phyloP scores from a whole-genome alignment of 2,329 filamentous ascomycete genomes.

The Dothistroma septosporum region DNA sequence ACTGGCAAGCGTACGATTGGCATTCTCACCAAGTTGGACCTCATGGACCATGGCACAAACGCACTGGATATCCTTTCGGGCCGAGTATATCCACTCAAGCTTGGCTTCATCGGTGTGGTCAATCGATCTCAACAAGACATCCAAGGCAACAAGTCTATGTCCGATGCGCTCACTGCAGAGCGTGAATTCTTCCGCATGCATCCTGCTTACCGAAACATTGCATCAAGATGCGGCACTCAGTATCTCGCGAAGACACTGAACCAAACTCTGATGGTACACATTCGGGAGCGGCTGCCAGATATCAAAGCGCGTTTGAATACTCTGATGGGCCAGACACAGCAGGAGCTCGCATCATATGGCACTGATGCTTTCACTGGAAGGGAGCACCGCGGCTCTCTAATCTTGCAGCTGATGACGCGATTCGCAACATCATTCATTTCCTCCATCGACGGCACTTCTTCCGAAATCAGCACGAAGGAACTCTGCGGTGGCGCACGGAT shows the following conservation, averaged over 20 bases:
- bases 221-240: slow-evolving; percentile 85
- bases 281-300: slow-evolving; percentile 89
- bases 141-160: slow-evolving; percentile 88
- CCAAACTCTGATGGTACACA: slow-evolving; percentile 91
- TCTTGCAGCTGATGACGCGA: slow-evolving; percentile 94
- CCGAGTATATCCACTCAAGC: slow-evolving; percentile 90
- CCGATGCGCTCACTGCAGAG: slow-evolving; percentile 85
- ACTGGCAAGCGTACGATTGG: slow-evolving; percentile 93
- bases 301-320: slow-evolving; percentile 98
- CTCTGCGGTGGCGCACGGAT: slow-evolving; percentile 91
- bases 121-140: slow-evolving; percentile 99
- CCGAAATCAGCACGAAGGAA: slow-evolving; percentile 97
- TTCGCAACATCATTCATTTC: slow-evolving; percentile 98
- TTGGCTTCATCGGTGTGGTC: slow-evolving; percentile 96
- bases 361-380: slow-evolving; percentile 97
- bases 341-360: slow-evolving; percentile 95
- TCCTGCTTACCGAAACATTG: slow-evolving; percentile 94
- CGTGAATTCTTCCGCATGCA: slow-evolving; percentile 95
- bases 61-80: slow-evolving; percentile 96
- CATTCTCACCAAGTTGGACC: slow-evolving; percentile 90
- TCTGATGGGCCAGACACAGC: slow-evolving; percentile 98
- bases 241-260: slow-evolving; percentile 94
- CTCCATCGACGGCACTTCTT: slow-evolving; percentile 96
- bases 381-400: slow-evolving; percentile 90
- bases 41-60: slow-evolving; percentile 99